Conservation (phyloP, 2,329 filamentous ascomycete species). For the Talaromyces sp. region DNA sequence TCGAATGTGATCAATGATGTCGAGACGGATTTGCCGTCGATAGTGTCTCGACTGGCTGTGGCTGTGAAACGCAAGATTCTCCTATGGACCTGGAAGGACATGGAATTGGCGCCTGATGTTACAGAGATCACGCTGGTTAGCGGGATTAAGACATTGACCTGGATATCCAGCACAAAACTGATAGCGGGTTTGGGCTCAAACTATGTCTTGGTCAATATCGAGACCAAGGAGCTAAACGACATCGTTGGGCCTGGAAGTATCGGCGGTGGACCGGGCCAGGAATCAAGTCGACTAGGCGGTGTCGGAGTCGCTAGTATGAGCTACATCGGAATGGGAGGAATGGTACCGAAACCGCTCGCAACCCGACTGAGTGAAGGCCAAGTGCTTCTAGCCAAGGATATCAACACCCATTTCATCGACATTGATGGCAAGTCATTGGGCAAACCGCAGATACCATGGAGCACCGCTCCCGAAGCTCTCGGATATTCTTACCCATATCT, state of each 20-base stretch:
- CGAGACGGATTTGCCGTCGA: slow-evolving; percentile 82
- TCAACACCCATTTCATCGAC: slow-evolving; percentile 91
- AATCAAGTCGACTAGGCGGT: slow-evolving; percentile 75
- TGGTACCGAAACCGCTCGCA: slow-evolving; percentile 85
- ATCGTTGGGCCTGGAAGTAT: slow-evolving; percentile 74
- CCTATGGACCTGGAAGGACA: slow-evolving; percentile 94
- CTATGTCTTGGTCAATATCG: slow-evolving; percentile 84
- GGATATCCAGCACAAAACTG: slow-evolving; percentile 82
- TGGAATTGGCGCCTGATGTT: slow-evolving; percentile 73
- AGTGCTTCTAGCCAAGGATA: slow-evolving; percentile 92
- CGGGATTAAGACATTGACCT: slow-evolving; percentile 82
- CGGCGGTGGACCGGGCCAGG: slow-evolving; percentile 62
- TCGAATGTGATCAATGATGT: slow-evolving; percentile 93
- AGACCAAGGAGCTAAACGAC: slow-evolving; percentile 70
- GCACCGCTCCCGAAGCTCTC: slow-evolving; percentile 79
- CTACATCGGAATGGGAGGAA: slow-evolving; percentile 91
- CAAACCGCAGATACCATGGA: slow-evolving; percentile 89
- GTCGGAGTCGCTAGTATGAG: slow-evolving; percentile 86
- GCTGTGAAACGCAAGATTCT: slow-evolving; percentile 87
- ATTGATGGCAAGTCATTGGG: slow-evolving; percentile 77
- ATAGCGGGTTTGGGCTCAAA: slow-evolving; percentile 89
- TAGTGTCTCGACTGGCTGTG: slow-evolving; percentile 87
- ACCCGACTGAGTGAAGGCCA: slow-evolving; percentile 78
- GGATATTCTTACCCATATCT: slow-evolving; percentile 98
- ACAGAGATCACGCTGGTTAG: slow-evolving; percentile 77